Base-by-base conservation (phyloP, 1,284 basidiomycete species). In the Cutaneotrichosporon spelunceum region DNA sequence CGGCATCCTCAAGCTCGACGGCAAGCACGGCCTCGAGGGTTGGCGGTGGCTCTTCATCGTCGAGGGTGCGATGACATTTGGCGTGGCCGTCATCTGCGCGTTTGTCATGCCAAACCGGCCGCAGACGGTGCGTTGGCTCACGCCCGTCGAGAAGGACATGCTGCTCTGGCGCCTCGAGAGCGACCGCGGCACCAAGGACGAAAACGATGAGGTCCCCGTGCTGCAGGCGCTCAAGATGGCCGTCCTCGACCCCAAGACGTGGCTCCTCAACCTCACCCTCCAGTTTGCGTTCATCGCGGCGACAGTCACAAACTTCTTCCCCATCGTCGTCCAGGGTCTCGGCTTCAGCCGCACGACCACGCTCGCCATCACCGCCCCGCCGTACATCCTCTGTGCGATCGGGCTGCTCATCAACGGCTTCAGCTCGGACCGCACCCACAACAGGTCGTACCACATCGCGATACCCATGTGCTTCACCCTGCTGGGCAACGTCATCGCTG, bases 301-400 rank as follows among this genome's bases (percentile, higher is more conserved):
- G 9, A 27, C 56, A 1, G 63, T 70, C 23, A 64, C 64, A 39
- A 76, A 74, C 64, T 71, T 73, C 61, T 76, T 76, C 72, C 75
- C 76, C 3, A 66, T 71, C 16, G 70, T 76, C 54, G 65, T 73
- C 55, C 53, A 60, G 19, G 61, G 70, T 0, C 66, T 79, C 19
- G 76, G 77, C 5, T 78, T 72, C 64, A 62, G 63, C 50, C 64
- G 69, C 26, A 75, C 68, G n/a, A 72, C 70, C 47, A 75, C 76
- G 1, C 69, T 79, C 13, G 67, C 76, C 9, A 70, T 80, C 42
- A 78, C 75, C 13, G 77, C 76, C 1, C 78, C 79, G n/a, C 77
- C 78, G 8, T 78, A 77, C 63, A 56, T 61, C 47, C 61, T 73
- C 45, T 73, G 71, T 64, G 52, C 53, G 1, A 56, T 68, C 27